A percentile compares a stretch with the other conserved stretches of the same genome.
These are phyloP conservation scores for Blepharisma undulans DNA, from an alignment of 169 alveolate species.

Conservation along the genomic window DNA sequence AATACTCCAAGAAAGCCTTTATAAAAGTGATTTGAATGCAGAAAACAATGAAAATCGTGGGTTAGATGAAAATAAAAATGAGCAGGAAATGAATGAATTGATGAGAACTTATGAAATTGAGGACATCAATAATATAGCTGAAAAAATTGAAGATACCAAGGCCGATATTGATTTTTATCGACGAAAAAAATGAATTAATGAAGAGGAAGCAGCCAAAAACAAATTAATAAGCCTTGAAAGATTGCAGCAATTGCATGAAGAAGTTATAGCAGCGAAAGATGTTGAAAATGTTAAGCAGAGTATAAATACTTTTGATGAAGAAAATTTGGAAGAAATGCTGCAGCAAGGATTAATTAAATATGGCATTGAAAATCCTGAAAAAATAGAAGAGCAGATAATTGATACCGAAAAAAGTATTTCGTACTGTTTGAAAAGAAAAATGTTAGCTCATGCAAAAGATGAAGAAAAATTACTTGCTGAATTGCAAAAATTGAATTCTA, in stretches of 20 bases:
- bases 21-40: neutral
- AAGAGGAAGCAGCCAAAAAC: neutral
- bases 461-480: neutral
- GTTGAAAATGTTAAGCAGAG: no score
- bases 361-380: neutral
- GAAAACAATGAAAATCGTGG: no score
- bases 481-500: neutral
- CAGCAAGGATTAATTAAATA: neutral
- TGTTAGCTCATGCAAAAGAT: neutral
- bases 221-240: neutral
- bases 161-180: neutral
- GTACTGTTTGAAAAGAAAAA: no score
- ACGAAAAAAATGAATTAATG: neutral
- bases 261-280: neutral
- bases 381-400: neutral
- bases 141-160: neutral
- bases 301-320: neutral
- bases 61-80: neutral
- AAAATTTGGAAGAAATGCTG: neutral
- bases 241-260: neutral
- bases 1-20: neutral
- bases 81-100: neutral
- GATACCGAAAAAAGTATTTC: neutral
- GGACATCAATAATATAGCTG: neutral
- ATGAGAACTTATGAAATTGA: neutral